phyloP scores from a whole-genome alignment of 768 basidiomycete species.

The Kwoniella heveanensis region DNA sequence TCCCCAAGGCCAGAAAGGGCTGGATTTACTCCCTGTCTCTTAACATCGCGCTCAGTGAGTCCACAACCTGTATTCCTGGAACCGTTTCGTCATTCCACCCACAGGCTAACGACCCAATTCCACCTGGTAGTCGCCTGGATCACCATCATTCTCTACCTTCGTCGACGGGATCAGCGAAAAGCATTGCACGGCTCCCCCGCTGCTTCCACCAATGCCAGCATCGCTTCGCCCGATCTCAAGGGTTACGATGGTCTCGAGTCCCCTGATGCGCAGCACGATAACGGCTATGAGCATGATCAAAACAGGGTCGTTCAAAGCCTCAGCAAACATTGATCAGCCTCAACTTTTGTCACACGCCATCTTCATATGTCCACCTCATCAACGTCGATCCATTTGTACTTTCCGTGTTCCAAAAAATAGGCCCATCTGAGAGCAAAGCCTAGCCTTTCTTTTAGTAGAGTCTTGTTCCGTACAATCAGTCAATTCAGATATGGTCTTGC shows the following conservation, averaged over 20 bases:
- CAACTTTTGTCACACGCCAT: neutral
- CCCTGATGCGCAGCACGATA: neutral
- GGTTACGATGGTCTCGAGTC: neutral
- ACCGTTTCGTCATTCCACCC: neutral
- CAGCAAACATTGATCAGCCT: neutral
- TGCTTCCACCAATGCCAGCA: neutral
- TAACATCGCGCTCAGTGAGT: conserved; percentile 41
- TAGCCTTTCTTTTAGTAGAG: too few species aligned
- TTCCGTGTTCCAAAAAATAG: too few species aligned
- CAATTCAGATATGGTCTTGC: too few species aligned
- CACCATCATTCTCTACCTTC: conserved; percentile 29
- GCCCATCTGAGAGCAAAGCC: too few species aligned
- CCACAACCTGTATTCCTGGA: neutral
- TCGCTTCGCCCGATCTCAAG: neutral
- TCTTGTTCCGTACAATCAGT: too few species aligned
- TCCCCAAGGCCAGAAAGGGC: conserved; percentile 44
- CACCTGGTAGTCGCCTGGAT: conserved; percentile 26
- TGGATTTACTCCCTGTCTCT: conserved; percentile 34
- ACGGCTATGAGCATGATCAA: neutral
- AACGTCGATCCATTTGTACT: too few species aligned
- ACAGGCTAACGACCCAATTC: neutral
- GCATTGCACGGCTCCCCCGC: conserved; percentile 10
- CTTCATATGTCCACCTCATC: too few species aligned
- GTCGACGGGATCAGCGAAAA: conserved; percentile 27
- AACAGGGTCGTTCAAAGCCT: neutral